Evolutionary conservation across 192 early-diverging fungal genomes (phyloP).

Genomic region (Rhizophlyctis rosea): DNA sequence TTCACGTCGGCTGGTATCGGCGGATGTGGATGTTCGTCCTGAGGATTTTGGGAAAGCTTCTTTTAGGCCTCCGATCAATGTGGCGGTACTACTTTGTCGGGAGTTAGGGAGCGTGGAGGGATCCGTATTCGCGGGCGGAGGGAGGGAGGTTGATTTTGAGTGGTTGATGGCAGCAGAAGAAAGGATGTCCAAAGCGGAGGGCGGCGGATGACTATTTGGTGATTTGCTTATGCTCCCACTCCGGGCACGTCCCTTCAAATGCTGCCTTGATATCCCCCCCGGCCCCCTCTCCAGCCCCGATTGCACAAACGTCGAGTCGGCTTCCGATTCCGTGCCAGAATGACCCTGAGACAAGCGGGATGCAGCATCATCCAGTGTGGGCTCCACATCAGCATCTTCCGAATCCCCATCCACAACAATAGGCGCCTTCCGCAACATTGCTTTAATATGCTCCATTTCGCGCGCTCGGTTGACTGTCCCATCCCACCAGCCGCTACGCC

Average conservation of each 20-base stretch:
- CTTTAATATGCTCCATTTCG: conserved; percentile 17
- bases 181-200: neutral
- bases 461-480: conserved; percentile 8
- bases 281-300: neutral
- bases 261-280: neutral
- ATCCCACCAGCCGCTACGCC: conserved; percentile 29
- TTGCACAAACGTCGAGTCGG: neutral
- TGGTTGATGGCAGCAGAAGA: neutral
- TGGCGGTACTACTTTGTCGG: neutral
- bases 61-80: neutral
- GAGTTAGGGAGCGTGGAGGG: neutral
- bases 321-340: too few relatives aligned
- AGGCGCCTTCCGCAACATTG: neutral
- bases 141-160: neutral
- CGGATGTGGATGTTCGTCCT: neutral
- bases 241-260: neutral
- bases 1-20: neutral
- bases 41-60: neutral
- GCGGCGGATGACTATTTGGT: neutral
- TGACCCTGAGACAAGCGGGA: neutral
- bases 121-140: neutral
- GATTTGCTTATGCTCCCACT: neutral
- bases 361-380: neutral
- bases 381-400: neutral
- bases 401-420: too few relatives aligned